These are phyloP conservation scores for Pleurotus tuoliensis DNA, from an alignment of 768 basidiomycete species.

Conservation along the genomic window DNA sequence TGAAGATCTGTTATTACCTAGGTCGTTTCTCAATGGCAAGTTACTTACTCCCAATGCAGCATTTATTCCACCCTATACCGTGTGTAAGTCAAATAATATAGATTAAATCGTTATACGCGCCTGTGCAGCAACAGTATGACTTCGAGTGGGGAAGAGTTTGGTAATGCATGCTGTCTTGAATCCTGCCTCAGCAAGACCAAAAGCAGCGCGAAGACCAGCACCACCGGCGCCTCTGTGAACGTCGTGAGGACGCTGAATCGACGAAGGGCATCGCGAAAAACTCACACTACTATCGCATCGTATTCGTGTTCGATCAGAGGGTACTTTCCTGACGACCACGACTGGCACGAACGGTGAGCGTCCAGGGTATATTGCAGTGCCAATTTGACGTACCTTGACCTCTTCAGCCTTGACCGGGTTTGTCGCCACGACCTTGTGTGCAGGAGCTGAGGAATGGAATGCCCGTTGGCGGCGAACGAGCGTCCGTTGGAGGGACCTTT, in stretches of 20 bases:
- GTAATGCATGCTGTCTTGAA: conserved; percentile 99
- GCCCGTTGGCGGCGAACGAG: conserved; percentile 48
- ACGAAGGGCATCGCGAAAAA: conserved; percentile 15
- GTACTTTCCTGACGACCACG: conserved; percentile 85
- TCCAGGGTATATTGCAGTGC: conserved; percentile 7
- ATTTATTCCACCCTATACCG: conserved; percentile 88
- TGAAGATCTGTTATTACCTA: conserved; percentile 23
- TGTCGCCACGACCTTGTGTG: conserved; percentile 60
- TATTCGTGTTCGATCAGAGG: conserved; percentile 98
- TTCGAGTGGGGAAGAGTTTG: conserved; percentile 97
- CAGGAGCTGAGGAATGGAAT: conserved; percentile 64
- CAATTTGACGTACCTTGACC: conserved; percentile 53
- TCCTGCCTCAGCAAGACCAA: conserved; percentile 96
- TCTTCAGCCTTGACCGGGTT: conserved; percentile 79
- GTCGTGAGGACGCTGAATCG: neutral
- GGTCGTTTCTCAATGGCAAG: conserved; percentile 4
- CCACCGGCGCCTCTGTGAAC: conserved; percentile 86
- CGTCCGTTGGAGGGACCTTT: conserved; percentile 56
- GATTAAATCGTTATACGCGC: conserved; percentile 31
- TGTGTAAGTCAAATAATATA: conserved; percentile 10
- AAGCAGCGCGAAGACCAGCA: conserved; percentile 96
- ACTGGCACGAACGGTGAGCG: conserved; percentile 33
- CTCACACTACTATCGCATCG: conserved; percentile 97
- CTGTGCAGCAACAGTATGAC: conserved; percentile 98
- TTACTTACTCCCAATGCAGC: conserved; percentile 85